A percentile compares a stretch with the other conserved stretches of the same genome.
These are phyloP conservation scores for Hypseocharis bilobata DNA, from an alignment of 441 rosid genomes.

Conservation along the genomic window DNA sequence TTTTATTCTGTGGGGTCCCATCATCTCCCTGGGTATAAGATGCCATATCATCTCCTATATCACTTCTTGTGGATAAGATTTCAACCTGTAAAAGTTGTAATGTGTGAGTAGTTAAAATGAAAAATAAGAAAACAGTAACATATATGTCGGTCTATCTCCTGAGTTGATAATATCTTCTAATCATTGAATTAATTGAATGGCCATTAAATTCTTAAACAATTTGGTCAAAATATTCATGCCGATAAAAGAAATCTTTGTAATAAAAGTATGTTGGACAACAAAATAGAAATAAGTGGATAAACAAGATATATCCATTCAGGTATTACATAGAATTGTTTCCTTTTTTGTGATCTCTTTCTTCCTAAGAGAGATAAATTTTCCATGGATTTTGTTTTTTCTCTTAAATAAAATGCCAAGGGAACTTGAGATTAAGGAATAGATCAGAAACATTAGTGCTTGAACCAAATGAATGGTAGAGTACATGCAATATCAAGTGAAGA, in stretches of 20 bases:
- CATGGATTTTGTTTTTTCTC: not conserved
- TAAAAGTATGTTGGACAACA: not conserved
- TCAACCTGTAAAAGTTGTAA: conserved; percentile 41
- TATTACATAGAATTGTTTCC: too few relatives aligned
- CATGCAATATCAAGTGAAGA: conserved; percentile 16
- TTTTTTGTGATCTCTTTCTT: not conserved
- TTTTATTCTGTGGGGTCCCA: conserved; percentile 25
- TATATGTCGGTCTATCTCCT: conserved; percentile 5
- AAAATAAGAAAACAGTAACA: conserved; percentile 11
- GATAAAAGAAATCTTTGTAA: not conserved
- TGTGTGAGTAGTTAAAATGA: conserved; percentile 6
- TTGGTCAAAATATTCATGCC: not conserved
- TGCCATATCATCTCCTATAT: conserved; percentile 37
- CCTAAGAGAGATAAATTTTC: not conserved
- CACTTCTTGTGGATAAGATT: conserved; percentile 35
- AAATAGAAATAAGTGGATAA: too few relatives aligned
- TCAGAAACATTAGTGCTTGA: not conserved
- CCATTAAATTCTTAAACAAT: not conserved
- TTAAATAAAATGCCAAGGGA: not conserved
- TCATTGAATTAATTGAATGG: too few relatives aligned
- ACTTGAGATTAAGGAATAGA: not conserved
- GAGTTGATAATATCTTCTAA: too few relatives aligned
- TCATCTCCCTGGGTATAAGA: conserved; percentile 20
- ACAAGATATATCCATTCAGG: too few relatives aligned
- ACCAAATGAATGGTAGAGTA: not conserved